A percentile compares a stretch with the other conserved stretches of the same genome.
Evolutionary conservation across 75 land plant genomes (phyloP).

Genomic region (Cryptomeria japonica): DNA sequence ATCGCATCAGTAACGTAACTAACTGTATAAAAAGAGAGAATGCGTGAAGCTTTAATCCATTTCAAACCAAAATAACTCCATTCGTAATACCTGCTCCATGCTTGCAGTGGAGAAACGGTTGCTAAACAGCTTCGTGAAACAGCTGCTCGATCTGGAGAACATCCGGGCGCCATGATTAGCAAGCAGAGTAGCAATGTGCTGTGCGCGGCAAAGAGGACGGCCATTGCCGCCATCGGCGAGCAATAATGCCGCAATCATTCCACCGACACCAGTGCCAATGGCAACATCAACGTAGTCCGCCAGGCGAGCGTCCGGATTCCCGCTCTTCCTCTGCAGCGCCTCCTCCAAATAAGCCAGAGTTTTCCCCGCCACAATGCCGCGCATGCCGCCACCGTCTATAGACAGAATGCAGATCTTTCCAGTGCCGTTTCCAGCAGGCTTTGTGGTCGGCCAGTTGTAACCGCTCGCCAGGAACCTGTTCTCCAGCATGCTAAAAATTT

Average conservation of each 20-base stretch:
- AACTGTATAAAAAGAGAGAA: too few relatives aligned
- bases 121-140: conserved; percentile 20
- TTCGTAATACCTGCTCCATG: conserved; percentile 20
- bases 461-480: conserved; percentile 44
- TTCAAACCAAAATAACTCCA: background rate
- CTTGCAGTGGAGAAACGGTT: conserved; percentile 4
- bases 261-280: conserved; percentile 82
- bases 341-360: conserved; percentile 76
- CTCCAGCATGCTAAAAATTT: conserved; percentile 59
- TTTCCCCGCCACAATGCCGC: conserved; percentile 69
- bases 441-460: conserved; percentile 17
- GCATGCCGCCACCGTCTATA: conserved; percentile 82
- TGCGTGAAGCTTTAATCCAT: too few relatives aligned
- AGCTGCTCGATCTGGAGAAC: conserved; percentile 8
- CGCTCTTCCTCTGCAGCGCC: conserved; percentile 60
- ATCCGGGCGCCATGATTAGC: conserved; percentile 54
- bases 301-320: conserved; percentile 65
- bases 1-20: too few relatives aligned
- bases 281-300: conserved; percentile 77
- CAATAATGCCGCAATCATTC: conserved; percentile 67
- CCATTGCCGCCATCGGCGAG: conserved; percentile 47
- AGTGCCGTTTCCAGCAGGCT: conserved; percentile 13
- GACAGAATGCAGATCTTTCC: conserved; percentile 79
- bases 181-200: conserved; percentile 62
- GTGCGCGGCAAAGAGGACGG: conserved; percentile 48